Evolutionary conservation across 148 eudicot genomes (phyloP).

Genomic region (Rhododendron henanense): DNA sequence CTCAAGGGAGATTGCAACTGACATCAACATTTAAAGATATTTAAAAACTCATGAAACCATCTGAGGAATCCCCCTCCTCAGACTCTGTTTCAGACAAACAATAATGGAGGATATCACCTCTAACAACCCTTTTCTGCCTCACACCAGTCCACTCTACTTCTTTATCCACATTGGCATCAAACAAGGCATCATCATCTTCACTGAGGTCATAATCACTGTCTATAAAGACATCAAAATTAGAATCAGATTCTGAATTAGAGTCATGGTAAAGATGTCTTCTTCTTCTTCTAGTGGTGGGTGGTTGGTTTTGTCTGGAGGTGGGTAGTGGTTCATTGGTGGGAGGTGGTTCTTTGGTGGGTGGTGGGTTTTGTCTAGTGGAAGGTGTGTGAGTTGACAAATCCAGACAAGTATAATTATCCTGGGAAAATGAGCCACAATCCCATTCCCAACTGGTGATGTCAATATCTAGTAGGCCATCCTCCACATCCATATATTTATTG

Average conservation of each 20-base stretch:
- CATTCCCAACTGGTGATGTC: background rate
- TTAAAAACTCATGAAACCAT: background rate
- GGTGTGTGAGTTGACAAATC: background rate
- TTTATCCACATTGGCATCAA: background rate
- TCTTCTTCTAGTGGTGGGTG: background rate
- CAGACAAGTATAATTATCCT: background rate
- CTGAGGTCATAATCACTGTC: background rate
- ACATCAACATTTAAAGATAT: background rate
- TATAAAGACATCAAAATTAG: background rate
- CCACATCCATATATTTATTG: too few relatives aligned
- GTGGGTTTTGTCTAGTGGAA: background rate
- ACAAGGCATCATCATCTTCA: background rate
- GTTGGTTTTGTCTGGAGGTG: background rate
- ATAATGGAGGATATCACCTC: background rate
- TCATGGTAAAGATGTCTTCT: too few relatives aligned
- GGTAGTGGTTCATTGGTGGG: background rate
- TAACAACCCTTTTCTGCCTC: background rate
- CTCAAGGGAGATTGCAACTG: background rate
- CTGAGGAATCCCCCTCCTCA: too few relatives aligned
- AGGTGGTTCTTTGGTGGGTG: too few relatives aligned
- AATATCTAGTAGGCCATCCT: too few relatives aligned
- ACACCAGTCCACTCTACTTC: background rate
- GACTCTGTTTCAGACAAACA: background rate
- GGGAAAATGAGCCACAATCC: background rate
- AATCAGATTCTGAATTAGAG: background rate